Percentiles rank a stretch among this genome's conserved stretches.
phyloP scores from a whole-genome alignment of 169 alveolate species.

The Pseudocohnilembus persalinus region DNA sequence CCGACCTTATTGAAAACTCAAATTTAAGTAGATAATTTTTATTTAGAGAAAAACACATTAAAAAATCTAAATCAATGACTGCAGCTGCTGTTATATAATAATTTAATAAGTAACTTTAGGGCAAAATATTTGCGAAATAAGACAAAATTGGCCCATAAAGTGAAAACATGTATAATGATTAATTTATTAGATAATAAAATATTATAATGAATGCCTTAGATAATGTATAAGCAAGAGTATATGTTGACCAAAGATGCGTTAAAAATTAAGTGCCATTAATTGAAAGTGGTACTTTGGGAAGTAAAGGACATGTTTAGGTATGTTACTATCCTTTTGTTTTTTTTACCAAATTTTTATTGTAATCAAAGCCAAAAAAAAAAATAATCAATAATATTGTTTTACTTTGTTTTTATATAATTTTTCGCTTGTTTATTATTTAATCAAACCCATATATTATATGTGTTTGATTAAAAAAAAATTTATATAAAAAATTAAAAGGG shows the following conservation, averaged over 20 bases:
- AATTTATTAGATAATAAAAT: conserved; percentile 63
- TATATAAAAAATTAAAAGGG: no score
- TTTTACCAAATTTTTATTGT: no score
- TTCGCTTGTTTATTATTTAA: no score
- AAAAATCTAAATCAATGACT: conserved; percentile 74
- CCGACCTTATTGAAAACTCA: conserved; percentile 84
- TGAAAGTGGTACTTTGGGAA: conserved; percentile 89
- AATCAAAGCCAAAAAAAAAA: no score
- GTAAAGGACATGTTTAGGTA: conserved; percentile 84
- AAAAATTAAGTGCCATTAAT: conserved; percentile 66
- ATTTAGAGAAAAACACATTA: conserved; percentile 84
- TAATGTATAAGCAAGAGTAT: conserved; percentile 82
- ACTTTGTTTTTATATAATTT: no score
- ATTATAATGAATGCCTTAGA: conserved; percentile 83
- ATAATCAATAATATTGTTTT: no score
- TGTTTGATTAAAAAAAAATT: no score
- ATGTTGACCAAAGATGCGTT: conserved; percentile 76
- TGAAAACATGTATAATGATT: conserved; percentile 68
- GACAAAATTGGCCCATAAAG: conserved; percentile 81
- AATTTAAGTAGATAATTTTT: conserved; percentile 80
- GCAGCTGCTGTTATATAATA: conserved; percentile 84
- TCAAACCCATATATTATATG: no score
- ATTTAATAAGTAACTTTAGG: conserved; percentile 74
- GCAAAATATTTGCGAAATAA: conserved; percentile 70
- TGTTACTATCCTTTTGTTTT: no score